Base-by-base conservation (phyloP, 495 filamentous ascomycete species). In the Penicillium soppii region DNA sequence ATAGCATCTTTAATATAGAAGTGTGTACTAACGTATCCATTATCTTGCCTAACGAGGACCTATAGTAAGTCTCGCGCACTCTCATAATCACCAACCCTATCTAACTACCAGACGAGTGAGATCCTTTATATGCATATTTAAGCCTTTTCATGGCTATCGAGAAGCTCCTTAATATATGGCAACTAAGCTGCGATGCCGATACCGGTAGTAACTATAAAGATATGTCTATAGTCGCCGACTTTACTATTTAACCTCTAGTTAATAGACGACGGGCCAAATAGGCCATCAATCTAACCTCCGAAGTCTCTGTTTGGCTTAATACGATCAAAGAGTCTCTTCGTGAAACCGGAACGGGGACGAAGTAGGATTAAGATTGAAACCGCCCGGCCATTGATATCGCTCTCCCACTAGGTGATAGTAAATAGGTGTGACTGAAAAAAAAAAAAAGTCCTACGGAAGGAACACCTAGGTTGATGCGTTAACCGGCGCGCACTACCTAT, bases 181-280 rank as follows among this genome's bases (percentile, higher is more conserved):
- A 74, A 50, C 26, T 72, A 58, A 42, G 58, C 60, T 9, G 62
- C 64, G 17, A 74, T 72, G 1, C 69, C 66, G 42, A 72, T 72
- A 16, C 69, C 61, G 13, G 61, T 68, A 6, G 64, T 56, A 47
- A 68, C 55, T 52, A 74, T 62, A 16, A 74, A 47, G 16, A 68
- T 51, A 43, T 61, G 54, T 17, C 66, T 55, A 54, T 63, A 72
- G 23, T 70, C 54, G n/a, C 61, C 58, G 51, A 72, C 44, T 7
- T 47, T 13, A 6, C 21, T 27, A 7, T 32, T 13, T 27, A 35
- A 32, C 19, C 12, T 26, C 38, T 5, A 26, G 19, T 36, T 59
- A 39, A 50, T 60, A 16, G 51, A 53, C 13, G 47, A 46, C 16
- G 54, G 56, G 3, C 71, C 65, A 61, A 68, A 72, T 15, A 64